These are phyloP conservation scores for Hemisphaericaspora lyxosophila DNA, from an alignment of 1,139 yeast species.

Conservation along the genomic window DNA sequence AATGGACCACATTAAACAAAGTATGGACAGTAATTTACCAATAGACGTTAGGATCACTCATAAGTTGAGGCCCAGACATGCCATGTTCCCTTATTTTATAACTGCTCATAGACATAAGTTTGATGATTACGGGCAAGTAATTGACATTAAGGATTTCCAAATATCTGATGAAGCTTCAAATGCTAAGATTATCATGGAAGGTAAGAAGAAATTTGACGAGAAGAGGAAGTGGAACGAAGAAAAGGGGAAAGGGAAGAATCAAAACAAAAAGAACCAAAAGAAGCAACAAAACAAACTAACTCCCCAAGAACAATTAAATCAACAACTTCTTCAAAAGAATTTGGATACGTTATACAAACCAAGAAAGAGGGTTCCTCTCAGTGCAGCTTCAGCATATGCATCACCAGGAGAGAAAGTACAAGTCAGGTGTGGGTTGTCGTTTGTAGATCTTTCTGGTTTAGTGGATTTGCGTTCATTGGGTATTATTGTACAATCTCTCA, in stretches of 20 bases:
- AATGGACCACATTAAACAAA: constrained; percentile 38
- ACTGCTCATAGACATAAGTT: constrained; percentile 43
- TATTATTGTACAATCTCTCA: constrained; percentile 74
- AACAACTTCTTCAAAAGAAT: constrained; percentile 41
- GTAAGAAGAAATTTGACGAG: constrained; percentile 33
- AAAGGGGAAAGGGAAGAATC: constrained; percentile 18
- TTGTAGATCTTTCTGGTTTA: constrained; percentile 79
- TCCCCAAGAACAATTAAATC: constrained; percentile 47
- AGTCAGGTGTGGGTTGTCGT: constrained; percentile 71
- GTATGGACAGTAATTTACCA: constrained; percentile 40
- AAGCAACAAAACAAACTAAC: constrained; percentile 32
- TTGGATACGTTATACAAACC: constrained; percentile 66
- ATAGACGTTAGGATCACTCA: constrained; percentile 66
- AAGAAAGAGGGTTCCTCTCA: constrained; percentile 37
- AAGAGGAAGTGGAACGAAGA: constrained; percentile 19
- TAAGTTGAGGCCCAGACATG: constrained; percentile 58
- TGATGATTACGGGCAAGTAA: constrained; percentile 85
- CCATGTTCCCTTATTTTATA: constrained; percentile 72
- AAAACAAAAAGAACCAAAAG: constrained; percentile 12
- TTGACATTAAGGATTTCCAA: constrained; percentile 64
- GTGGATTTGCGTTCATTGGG: constrained; percentile 83
- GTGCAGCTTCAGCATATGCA: constrained; percentile 19
- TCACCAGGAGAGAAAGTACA: constrained; percentile 35
- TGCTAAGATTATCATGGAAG: constrained; percentile 35
- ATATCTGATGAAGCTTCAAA: constrained; percentile 53